Evolutionary conservation across 2,329 filamentous ascomycete species (phyloP).

Genomic region (Fusarium subtropicale): DNA sequence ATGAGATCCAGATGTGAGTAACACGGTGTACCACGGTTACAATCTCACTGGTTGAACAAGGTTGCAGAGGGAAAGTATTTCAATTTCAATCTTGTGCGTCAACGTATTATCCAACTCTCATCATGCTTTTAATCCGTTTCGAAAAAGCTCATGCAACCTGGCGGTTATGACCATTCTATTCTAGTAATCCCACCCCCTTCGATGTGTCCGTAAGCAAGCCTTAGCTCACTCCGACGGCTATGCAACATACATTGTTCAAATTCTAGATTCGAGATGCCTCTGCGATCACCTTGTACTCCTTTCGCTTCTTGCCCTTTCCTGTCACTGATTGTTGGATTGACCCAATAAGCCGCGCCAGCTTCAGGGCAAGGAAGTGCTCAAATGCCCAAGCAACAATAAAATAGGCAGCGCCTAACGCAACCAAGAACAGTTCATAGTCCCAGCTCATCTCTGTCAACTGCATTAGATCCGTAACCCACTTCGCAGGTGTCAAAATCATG

Average conservation of each 20-base stretch:
- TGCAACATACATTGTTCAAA: background rate
- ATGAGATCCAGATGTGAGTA: no score
- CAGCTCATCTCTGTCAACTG: constrained; percentile 82
- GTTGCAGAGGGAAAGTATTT: background rate
- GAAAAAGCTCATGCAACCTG: background rate
- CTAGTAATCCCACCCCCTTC: background rate
- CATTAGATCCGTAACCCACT: constrained; percentile 80
- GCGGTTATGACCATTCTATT: background rate
- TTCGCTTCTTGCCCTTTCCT: constrained; percentile 77
- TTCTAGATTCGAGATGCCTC: constrained; percentile 61
- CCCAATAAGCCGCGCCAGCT: constrained; percentile 75
- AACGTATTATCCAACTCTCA: background rate
- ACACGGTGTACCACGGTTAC: background rate
- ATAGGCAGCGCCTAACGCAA: constrained; percentile 76
- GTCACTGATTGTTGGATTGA: constrained; percentile 67
- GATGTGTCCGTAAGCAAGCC: background rate
- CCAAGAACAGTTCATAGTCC: constrained; percentile 78
- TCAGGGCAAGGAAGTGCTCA: constrained; percentile 78
- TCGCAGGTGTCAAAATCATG: constrained; percentile 81
- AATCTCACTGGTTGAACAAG: background rate
- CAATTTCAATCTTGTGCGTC: background rate
- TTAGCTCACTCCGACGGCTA: background rate
- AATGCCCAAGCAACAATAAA: constrained; percentile 76
- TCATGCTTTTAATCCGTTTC: background rate
- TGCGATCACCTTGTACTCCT: constrained; percentile 85